A percentile compares a stretch with the other conserved stretches of the same genome.
Conservation (phyloP, 176 grass and related monocot species). For the Avena sativa region DNA sequence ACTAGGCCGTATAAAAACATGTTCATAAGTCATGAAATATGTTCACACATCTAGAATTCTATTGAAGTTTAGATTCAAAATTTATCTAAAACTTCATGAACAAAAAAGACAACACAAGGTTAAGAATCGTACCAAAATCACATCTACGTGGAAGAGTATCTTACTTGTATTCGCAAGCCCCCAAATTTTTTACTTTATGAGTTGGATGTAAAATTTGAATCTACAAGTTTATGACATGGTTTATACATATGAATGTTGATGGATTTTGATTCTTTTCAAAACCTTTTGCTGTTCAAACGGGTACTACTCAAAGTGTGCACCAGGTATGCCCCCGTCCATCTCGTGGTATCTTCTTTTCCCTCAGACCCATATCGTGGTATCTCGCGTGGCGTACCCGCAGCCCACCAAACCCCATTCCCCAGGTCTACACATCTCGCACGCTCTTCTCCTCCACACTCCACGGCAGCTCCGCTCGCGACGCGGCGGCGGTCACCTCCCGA, state of each 20-base stretch:
- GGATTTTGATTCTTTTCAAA: not conserved
- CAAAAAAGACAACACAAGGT: not conserved
- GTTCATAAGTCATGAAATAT: not conserved
- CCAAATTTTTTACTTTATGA: not conserved
- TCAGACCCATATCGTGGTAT: slow-evolving; percentile 45
- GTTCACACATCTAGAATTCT: not conserved
- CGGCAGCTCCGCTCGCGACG: slow-evolving; percentile 37
- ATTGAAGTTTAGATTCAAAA: not conserved
- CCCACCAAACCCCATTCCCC: not conserved
- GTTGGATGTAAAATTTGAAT: not conserved
- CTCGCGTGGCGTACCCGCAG: slow-evolving; percentile 31
- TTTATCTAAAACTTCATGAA: not conserved
- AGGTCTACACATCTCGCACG: not conserved
- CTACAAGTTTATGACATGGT: not conserved
- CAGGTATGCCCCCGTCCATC: not conserved
- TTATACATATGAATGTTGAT: not conserved
- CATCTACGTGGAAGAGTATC: not conserved
- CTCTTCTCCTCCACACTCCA: not conserved
- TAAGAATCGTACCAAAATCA: not conserved
- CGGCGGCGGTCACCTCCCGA: slow-evolving; percentile 27
- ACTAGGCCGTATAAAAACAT: not conserved
- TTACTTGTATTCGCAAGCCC: not conserved
- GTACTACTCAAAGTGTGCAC: not conserved
- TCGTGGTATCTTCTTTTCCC: not conserved
- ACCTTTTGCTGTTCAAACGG: not conserved